Base-by-base conservation (phyloP, 2,329 filamentous ascomycete species). In the Daldinia sp. region DNA sequence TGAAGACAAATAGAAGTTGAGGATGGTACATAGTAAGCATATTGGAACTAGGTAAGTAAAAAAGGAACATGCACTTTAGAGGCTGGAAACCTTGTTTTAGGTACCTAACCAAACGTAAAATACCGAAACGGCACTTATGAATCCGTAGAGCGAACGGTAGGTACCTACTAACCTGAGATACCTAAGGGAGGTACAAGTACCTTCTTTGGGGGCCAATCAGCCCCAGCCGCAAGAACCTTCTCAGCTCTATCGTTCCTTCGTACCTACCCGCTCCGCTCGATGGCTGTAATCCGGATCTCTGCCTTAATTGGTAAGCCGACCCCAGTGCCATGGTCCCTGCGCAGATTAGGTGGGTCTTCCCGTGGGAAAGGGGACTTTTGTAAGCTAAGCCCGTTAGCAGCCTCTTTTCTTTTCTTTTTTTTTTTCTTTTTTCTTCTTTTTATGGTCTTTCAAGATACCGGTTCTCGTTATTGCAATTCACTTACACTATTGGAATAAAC, bases 331-430 rank as follows among this genome's bases (percentile, higher is more conserved):
- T 27, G 39, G 39, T 45, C 39, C 7, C 11, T 45, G 39, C 39
- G 39, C 15, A 2, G 5, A 7, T 13, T n/a, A 45, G 23, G 39
- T 21, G 39, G 21, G 7, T 13, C 39, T n/a, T 45, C 13, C 32
- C 21, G 39, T 45, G 39, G 39, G 39, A 45, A 45, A 45, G 39
- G 39, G 21, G 23, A 45, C 39, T 45, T 45, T n/a, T 25, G 39
- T 6, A 15, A 45, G 11, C 21, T 25, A 45, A 43, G n/a, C n/a
- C 39, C 21, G 21, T 43, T 43, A n/a, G 9, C 23, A 13, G 19
- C 21, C n/a, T n/a, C n/a, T n/a, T n/a, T n/a, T n/a, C n/a, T n/a
- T n/a, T n/a, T n/a, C n/a, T n/a, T n/a, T n/a, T n/a, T n/a, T n/a
- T n/a, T n/a, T n/a, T n/a, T n/a, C n/a, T n/a, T n/a, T n/a, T n/a